A percentile compares a stretch with the other conserved stretches of the same genome.
Conservation (phyloP, 1,139 yeast species). For the Lodderomyces parapsilosis region DNA sequence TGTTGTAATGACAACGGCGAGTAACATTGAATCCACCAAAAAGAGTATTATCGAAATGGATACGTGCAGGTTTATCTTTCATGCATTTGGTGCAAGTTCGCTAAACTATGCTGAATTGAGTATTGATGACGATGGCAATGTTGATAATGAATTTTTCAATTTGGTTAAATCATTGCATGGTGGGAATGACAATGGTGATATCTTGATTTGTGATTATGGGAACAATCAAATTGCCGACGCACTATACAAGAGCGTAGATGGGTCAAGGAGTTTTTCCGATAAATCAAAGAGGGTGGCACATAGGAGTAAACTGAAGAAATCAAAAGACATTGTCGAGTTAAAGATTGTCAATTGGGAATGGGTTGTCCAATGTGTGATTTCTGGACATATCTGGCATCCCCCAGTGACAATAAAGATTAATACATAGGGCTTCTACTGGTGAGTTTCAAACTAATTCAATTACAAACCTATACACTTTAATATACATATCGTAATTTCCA, state of each 20-base stretch:
- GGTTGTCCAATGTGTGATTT: constrained; percentile 72
- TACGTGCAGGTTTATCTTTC: constrained; percentile 45
- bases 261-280: not conserved
- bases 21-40: constrained; percentile 11
- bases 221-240: not conserved
- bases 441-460: too few relatives aligned
- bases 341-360: constrained; percentile 62
- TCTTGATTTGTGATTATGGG: not conserved
- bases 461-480: not conserved
- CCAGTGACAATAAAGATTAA: constrained; percentile 6
- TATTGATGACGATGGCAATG: constrained; percentile 7
- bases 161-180: constrained; percentile 3
- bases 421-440: not conserved
- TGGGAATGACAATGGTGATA: not conserved
- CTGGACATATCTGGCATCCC: constrained; percentile 31
- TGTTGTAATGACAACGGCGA: constrained; percentile 30
- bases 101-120: constrained; percentile 15
- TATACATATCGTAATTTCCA: not conserved
- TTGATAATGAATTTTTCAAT: not conserved
- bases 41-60: constrained; percentile 25
- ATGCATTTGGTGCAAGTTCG: constrained; percentile 44
- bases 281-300: constrained; percentile 5
- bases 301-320: constrained; percentile 3
- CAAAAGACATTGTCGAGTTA: not conserved
- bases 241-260: not conserved